Conservation (phyloP, 2,329 filamentous ascomycete genomes). For the Juglanconis sp. region DNA sequence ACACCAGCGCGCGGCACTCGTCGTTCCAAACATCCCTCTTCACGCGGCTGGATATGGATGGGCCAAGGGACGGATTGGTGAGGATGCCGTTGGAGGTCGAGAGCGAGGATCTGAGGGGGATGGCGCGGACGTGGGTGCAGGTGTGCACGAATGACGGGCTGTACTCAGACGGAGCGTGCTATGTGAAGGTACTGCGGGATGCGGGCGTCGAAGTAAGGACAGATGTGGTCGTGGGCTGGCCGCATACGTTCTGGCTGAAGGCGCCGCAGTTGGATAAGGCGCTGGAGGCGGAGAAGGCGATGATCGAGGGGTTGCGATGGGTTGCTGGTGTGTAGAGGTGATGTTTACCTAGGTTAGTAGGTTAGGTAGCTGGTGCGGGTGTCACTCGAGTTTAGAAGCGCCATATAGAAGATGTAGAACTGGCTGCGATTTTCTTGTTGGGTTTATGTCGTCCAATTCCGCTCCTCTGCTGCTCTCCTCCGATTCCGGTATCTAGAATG, state of each 20-base stretch:
- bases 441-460: conserved; percentile 15
- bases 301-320: conserved; percentile 41
- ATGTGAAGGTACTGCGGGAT: conserved; percentile 39
- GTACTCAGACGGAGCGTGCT: conserved; percentile 50
- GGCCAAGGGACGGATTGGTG: conserved; percentile 38
- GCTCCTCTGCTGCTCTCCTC: conserved; percentile 12
- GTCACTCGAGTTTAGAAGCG: background rate
- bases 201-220: conserved; percentile 38
- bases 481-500: conserved; percentile 62
- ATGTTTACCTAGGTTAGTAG: background rate
- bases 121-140: conserved; percentile 47
- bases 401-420: background rate
- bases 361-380: background rate
- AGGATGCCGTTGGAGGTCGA: conserved; percentile 40
- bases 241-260: conserved; percentile 52
- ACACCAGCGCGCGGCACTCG: conserved; percentile 36
- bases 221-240: conserved; percentile 43
- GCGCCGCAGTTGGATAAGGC: conserved; percentile 39
- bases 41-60: conserved; percentile 29
- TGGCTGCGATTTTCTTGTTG: background rate
- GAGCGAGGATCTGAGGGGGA: conserved; percentile 26
- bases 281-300: conserved; percentile 37
- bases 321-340: conserved; percentile 21
- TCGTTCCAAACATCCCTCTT: conserved; percentile 35
- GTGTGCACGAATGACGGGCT: conserved; percentile 48